A percentile compares a stretch with the other conserved stretches of the same genome.
Conservation (phyloP, 2,329 filamentous ascomycete species). For the Phialocephala sp. region DNA sequence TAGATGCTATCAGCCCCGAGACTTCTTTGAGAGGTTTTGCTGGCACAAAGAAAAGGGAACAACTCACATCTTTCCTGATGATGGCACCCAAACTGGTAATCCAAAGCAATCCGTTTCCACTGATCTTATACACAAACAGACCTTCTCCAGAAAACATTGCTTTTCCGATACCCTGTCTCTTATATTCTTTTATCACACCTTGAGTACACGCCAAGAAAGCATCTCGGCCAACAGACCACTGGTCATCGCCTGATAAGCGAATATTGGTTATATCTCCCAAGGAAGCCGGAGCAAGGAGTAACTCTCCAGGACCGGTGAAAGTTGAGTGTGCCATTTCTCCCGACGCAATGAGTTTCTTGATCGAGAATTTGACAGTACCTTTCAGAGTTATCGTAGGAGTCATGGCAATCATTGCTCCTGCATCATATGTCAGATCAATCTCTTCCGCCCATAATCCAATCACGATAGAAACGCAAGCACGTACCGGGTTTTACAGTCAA, state of each 20-base stretch:
- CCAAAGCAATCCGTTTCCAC: conserved; percentile 83
- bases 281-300: conserved; percentile 79
- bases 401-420: conserved; percentile 94
- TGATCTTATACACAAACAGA: conserved; percentile 86
- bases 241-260: conserved; percentile 71
- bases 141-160: conserved; percentile 95
- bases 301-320: conserved; percentile 88
- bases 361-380: conserved; percentile 81
- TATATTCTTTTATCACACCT: conserved; percentile 86
- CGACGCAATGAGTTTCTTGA: conserved; percentile 89
- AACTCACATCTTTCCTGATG: conserved; percentile 85
- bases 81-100: conserved; percentile 94
- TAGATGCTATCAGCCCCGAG: conserved; percentile 29
- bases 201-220: conserved; percentile 85
- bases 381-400: conserved; percentile 84
- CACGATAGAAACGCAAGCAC: not conserved
- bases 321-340: conserved; percentile 79
- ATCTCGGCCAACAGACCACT: conserved; percentile 87
- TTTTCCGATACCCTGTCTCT: conserved; percentile 84
- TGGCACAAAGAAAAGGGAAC: not conserved
- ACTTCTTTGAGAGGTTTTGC: not conserved
- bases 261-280: conserved; percentile 88
- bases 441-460: not conserved
- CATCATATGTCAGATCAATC: not conserved
- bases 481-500: conserved; percentile 77